These are phyloP conservation scores for Quercus lobata DNA, from an alignment of 331 rosid species.

Conservation along the genomic window DNA sequence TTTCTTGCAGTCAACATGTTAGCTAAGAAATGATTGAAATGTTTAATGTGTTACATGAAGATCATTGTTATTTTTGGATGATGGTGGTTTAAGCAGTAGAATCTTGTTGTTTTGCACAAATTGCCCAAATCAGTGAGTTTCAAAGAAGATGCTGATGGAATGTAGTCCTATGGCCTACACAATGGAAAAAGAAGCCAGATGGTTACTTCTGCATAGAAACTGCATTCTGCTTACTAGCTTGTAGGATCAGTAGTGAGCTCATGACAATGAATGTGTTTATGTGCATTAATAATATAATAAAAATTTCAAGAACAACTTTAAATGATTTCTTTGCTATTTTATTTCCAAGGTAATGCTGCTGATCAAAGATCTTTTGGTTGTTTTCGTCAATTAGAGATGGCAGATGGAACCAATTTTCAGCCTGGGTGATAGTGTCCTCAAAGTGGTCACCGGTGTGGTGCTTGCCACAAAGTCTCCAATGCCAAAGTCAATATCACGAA, in stretches of 20 bases:
- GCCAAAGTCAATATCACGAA: too few relatives aligned
- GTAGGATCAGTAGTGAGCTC: background rate
- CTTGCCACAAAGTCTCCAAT: too few relatives aligned
- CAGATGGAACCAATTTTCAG: too few relatives aligned
- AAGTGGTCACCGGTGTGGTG: too few relatives aligned
- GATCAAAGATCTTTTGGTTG: too few relatives aligned
- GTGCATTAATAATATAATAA: too few relatives aligned
- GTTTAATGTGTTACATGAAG: background rate
- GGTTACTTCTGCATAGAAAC: slow-evolving; percentile 46
- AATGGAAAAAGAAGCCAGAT: slow-evolving; percentile 90
- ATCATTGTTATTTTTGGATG: background rate
- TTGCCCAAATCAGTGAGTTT: slow-evolving; percentile 79
- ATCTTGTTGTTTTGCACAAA: slow-evolving; percentile 36
- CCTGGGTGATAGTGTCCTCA: too few relatives aligned
- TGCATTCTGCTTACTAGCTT: background rate
- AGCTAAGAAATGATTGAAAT: background rate
- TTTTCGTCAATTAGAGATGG: too few relatives aligned
- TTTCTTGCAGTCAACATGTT: background rate
- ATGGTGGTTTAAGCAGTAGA: slow-evolving; percentile 1
- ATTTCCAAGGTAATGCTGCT: too few relatives aligned
- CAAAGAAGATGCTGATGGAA: slow-evolving; percentile 78
- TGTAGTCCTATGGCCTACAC: slow-evolving; percentile 60
- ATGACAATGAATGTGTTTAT: background rate
- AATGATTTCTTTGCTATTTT: too few relatives aligned
- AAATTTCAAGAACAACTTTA: too few relatives aligned